Base-by-base conservation (phyloP, 192 early-diverging fungal species). In the Umbelopsis vinacea region DNA sequence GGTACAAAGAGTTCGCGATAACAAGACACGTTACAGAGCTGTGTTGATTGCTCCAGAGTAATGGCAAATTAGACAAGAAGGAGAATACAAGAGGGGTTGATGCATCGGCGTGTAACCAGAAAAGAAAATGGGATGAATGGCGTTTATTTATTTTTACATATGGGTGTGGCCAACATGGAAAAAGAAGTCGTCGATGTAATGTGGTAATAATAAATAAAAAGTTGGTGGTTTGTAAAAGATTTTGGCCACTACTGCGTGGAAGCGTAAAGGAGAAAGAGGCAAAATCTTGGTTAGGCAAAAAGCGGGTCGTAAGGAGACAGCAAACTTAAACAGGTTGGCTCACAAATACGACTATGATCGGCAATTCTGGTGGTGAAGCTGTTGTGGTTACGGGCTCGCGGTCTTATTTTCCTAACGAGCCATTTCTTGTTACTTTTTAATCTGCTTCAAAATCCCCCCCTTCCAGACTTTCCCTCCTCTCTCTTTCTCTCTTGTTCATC, bases 11-110 rank as follows among this genome's bases (percentile, higher is more conserved):
- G 81, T 92, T 10, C 78, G 78, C 3, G 68, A 78, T 4, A 85
- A 86, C 24, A 79, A 88, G 71, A 90, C 87, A 8, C 82, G 87
- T 22, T 93, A 91, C 78, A 83, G 91, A 48, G 80, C 89, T 57
- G 92, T 94, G 9, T 78, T 94, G 40, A 71, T 81, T 52, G 74
- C 78, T 47, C 73, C 73, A 45, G 48, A 71, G 11, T 54, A 74
- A 38, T 19, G 17, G 6, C n/a, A 15, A 26, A 47, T 19, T 14
- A 22, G 11, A 68, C 57, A 63, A 63, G 33, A 26, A 37, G 17
- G 35, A 37, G 26, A 63, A 63, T 35, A n/a, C 10, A n/a, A 35
- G 19, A 29, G 29, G 19, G 26, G 33, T 35, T 0, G 5, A 29
- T 37, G 29, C 57, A 63, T 63, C 57, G 57, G 57, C 57, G 57